phyloP scores from a whole-genome alignment of 2,329 filamentous ascomycete species.

The Calycina marina region DNA sequence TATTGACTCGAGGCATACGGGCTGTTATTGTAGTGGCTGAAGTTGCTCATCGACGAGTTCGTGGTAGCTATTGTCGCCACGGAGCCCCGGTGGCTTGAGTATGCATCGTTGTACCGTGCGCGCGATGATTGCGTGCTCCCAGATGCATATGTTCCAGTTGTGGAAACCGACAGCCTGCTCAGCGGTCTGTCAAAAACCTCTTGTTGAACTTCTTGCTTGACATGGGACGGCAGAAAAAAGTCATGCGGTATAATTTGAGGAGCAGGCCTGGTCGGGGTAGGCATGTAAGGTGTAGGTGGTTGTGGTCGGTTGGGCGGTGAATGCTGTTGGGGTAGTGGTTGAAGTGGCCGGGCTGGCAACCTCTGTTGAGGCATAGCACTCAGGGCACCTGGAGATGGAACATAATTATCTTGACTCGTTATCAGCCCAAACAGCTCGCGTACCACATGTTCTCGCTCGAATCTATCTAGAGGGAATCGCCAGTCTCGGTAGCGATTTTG shows the following conservation, averaged over 20 bases:
- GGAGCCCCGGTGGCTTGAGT: constrained; percentile 10
- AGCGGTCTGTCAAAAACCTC: constrained; percentile 2
- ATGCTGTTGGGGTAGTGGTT: constrained; percentile 3
- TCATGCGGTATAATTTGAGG: neutral
- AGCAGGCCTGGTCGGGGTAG: neutral
- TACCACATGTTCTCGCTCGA: constrained; percentile 11
- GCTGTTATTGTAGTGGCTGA: constrained; percentile 2
- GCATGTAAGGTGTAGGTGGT: neutral
- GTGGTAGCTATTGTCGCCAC: constrained; percentile 7
- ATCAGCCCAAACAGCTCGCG: constrained; percentile 12
- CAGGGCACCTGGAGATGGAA: neutral
- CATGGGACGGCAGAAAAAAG: neutral
- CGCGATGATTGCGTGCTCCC: constrained; percentile 7
- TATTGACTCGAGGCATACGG: neutral
- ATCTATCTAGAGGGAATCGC: constrained; percentile 12
- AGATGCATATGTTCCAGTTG: constrained; percentile 9
- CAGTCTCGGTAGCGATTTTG: constrained; percentile 16
- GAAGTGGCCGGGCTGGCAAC: constrained; percentile 3
- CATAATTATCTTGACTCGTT: constrained; percentile 3
- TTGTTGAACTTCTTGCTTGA: neutral
- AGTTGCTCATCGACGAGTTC: constrained; percentile 11
- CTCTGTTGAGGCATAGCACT: neutral
- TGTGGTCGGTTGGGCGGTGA: neutral
- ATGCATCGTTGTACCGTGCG: constrained; percentile 8
- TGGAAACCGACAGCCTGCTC: constrained; percentile 8